Evolutionary conservation across 164 flowering plant genomes (phyloP), one percentile per base, ranked within the genome.

Genomic region (Umbilicus rupestris): DNA sequence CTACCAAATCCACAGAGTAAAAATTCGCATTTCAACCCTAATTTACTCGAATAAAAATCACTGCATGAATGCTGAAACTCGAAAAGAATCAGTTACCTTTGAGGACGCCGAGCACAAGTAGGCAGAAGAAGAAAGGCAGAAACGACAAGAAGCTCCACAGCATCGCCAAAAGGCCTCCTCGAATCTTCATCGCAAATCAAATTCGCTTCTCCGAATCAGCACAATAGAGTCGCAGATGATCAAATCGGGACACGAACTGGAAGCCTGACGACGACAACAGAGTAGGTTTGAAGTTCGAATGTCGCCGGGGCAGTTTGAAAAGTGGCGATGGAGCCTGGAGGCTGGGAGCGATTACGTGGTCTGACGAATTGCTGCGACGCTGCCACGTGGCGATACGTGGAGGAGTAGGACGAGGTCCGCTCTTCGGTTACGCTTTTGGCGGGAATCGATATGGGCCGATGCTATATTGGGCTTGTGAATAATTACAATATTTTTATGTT

Each of bases 141-240:
- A 93, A 93, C 16, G 87, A 80, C 44, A 90, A 2, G 49, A 84
- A 87, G 66, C 85, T 88, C 93, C 96, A 83, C 28, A 85, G 59
- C 70, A 66, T 81, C 11, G 78, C 78, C 30, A 80, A 20, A 49
- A 81, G 79, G 37, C 90, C 88, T 16, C 59, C 0, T 62, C 68
- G 96, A 45, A 87, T 83, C 71, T 83, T 80, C 97, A 89, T 88
- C 59, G 58, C 22, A 50, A 50, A 16, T 35, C 29, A 20, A 26
- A 52, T 14, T 52, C 30, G 30, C 31, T 8, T 24, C 59, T 20
- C 10, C 57, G 11, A 50, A 50, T 50, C 28, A 9, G 20, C 16
- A 24, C 31, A 26, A 26, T 1, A n/a, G 26, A 49, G 20, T 0
- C 26, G 16, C 26, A 10, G 11, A 49, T 49, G 5, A 22, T 20